Conservation (phyloP, 1,139 yeast species). For the Yamadazyma spencermartinsiae region DNA sequence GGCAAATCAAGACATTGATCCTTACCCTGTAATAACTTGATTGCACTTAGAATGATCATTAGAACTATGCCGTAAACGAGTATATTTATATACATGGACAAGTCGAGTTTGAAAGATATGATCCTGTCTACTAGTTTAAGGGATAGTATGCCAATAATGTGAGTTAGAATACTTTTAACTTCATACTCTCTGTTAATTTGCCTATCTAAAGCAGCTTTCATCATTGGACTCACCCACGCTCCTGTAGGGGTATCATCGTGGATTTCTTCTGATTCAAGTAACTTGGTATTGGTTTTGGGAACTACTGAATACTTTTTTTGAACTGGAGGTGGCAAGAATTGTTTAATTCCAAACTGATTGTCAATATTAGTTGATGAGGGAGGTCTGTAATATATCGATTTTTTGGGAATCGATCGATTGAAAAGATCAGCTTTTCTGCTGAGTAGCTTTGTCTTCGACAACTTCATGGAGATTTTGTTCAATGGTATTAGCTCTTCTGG, state of each 20-base stretch:
- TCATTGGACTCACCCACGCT: slow-evolving; percentile 43
- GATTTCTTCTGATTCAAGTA: slow-evolving; percentile 1
- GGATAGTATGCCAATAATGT: slow-evolving; percentile 16
- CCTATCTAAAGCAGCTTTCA: slow-evolving; percentile 36
- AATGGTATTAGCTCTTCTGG: slow-evolving; percentile 16
- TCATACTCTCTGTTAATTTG: slow-evolving; percentile 35
- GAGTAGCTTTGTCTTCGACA: slow-evolving; percentile 21
- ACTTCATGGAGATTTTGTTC: slow-evolving; percentile 20
- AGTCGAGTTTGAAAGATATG: slow-evolving; percentile 8
- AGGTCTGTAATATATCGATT: slow-evolving; percentile 38
- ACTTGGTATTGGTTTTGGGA: slow-evolving; percentile 5
- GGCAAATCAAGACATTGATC: slow-evolving; percentile 48
- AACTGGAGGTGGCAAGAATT: slow-evolving; percentile 30
- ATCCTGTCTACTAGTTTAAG: slow-evolving; percentile 5
- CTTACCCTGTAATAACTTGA: slow-evolving; percentile 27
- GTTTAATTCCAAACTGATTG: slow-evolving; percentile 30
- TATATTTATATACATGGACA: slow-evolving; percentile 8
- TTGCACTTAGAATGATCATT: slow-evolving; percentile 17
- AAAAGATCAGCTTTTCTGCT: slow-evolving; percentile 15
- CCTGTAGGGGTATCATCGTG: slow-evolving; percentile 31
- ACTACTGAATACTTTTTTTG: slow-evolving; percentile 16
- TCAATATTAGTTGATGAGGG: slow-evolving; percentile 31
- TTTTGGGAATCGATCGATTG: slow-evolving; percentile 12
- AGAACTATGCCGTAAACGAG: slow-evolving; percentile 6
- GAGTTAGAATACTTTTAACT: slow-evolving; percentile 22